Conservation (phyloP, 106 monocot genomes). For the Acorus gramineus region DNA sequence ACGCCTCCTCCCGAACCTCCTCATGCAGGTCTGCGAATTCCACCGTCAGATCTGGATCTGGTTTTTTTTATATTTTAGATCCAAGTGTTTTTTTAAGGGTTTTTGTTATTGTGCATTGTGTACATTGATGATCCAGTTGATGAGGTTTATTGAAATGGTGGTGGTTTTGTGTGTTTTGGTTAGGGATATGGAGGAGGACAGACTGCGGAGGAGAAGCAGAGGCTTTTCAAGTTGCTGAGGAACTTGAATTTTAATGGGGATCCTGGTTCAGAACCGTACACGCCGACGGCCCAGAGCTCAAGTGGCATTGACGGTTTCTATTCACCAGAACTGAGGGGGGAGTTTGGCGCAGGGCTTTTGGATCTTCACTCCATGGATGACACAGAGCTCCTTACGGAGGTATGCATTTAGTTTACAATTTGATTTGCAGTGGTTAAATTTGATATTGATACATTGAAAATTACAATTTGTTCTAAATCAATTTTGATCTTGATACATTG, state of each 20-base stretch:
- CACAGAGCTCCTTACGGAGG: constrained; percentile 76
- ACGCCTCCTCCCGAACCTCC: constrained; percentile 35
- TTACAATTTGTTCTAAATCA: too few species aligned
- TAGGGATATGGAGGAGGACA: constrained; percentile 73
- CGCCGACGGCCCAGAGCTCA: constrained; percentile 32
- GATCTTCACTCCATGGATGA: constrained; percentile 85
- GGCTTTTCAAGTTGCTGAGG: constrained; percentile 51
- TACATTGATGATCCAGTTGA: not conserved
- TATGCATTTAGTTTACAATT: constrained; percentile 3
- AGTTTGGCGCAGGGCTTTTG: constrained; percentile 80
- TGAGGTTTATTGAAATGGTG: not conserved
- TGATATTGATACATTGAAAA: too few species aligned
- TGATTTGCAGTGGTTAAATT: too few species aligned
- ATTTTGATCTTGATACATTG: too few species aligned
- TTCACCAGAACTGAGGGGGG: constrained; percentile 63
- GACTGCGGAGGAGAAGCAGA: constrained; percentile 74
- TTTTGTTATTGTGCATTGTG: too few species aligned
- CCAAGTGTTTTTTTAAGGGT: too few species aligned
- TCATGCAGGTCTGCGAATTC: constrained; percentile 41
- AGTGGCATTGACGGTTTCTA: constrained; percentile 36
- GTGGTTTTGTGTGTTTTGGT: not conserved
- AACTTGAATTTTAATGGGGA: constrained; percentile 78
- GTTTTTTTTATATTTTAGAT: too few species aligned
- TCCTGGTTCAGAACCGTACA: constrained; percentile 42
- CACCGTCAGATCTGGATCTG: too few species aligned